Base-by-base conservation (phyloP, 441 rosid genomes). In the Pelargonium hybrid region DNA sequence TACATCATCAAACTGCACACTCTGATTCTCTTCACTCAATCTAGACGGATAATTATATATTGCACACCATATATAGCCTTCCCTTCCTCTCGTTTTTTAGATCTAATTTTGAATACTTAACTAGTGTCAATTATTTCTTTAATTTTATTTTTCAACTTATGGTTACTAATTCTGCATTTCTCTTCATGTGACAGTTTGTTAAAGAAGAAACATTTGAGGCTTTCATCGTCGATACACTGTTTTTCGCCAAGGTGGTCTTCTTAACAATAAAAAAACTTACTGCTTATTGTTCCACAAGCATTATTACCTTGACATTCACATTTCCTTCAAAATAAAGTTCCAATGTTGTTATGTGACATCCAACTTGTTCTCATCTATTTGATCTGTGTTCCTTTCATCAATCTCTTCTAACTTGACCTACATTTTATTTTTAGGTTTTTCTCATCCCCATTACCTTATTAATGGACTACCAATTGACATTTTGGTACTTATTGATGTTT, bases 161-260 rank as follows among this genome's bases (percentile, higher is more conserved):
- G 1, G 1, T 45, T 45, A 45, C 11, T 45, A 13, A 45, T 45
- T 45, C 0, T 45, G 29, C 29, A 7, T 47, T 37, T 43, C 52
- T 52, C 7, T 56, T 31, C 65, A 72, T 67, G 56, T 18, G 61
- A 73, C 77, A 92, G 98, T 67, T 79, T 31, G 87, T 82, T 72
- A 87, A 79, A 71, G 89, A 81, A 62, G 98, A 93, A 79, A 83
- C 93, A 26, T 88, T 93, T 97, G 98, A 93, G 70, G 89, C 84
- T 15, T 81, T 87, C 67, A 69, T 88, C 74, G 84, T 84, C 9
- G 88, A 90, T 79, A 65, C 82, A 34, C 64, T 93, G 59, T 82
- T 90, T 75, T 90, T 77, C 21, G 92, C 91, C 9, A 93, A 93
- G 91, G 97, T 89, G 43, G 67, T 63, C 59, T 50, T 63, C 31